Evolutionary conservation across 768 basidiomycete species (phyloP), one percentile per base, ranked within the genome.

Genomic region (Kondoa subrosea): DNA sequence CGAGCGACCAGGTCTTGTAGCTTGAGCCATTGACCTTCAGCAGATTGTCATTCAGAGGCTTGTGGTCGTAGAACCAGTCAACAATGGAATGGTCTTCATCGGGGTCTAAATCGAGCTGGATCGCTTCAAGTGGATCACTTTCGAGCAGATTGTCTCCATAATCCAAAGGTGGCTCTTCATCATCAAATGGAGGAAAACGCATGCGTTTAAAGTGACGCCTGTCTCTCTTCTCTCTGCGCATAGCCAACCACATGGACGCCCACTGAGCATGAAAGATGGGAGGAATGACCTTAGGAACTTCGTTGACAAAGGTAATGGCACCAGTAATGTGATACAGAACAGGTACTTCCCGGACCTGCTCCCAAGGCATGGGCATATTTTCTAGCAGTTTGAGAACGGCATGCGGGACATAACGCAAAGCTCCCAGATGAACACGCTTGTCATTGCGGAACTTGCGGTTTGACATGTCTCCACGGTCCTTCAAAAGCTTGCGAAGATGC

Each of bases 171-270:
- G 95, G 95, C 74, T 99, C 95, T 79, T 99, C 93, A 75, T 97
- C 95, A 76, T 99, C 95, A 76, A 97, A 99, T 0, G 93, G 95
- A 27, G 95, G 95, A 80, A 97, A 99, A 27, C 93, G 85, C 91
- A 99, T 96, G 59, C 95, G 89, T 81, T 99, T 99, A 81, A 99
- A 99, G 78, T 99, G 95, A 68, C 93, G 81, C 76, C 95, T 88
- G 77, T 99, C 95, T 67, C 95, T 84, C 81, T 99, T 99, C 80
- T 99, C 95, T 70, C 95, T 81, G 69, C 95, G 83, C 95, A 99
- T 99, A 14, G 95, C 93, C 59, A 99, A 81, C 95, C 95, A 99
- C 95, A 99, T 99, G 3, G 89, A 88, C 76, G 90, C 92, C 95
- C 95, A 99, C 75, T 97, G 95, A 0, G 95, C 91, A 77, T 99